Percentiles rank a stretch among this genome's conserved stretches.
These are phyloP conservation scores for Amanita muscaria DNA, from an alignment of 768 basidiomycete genomes.

Conservation along the genomic window DNA sequence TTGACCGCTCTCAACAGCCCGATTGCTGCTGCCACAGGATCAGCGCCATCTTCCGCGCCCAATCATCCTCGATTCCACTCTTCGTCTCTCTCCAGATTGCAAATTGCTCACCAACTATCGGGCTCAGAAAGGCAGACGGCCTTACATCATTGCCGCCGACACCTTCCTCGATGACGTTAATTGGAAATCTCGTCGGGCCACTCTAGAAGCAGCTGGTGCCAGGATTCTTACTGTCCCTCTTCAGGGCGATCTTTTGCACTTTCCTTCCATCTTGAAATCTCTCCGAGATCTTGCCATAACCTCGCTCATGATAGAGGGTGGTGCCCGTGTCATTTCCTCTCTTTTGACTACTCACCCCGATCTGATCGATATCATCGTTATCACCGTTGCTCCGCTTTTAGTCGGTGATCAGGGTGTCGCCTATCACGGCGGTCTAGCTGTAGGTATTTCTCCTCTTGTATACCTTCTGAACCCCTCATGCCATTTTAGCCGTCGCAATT, in stretches of 20 bases:
- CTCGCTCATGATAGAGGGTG: conserved; percentile 95
- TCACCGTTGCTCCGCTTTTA: conserved; percentile 82
- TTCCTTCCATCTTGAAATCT: conserved; percentile 40
- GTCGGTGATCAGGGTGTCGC: conserved; percentile 68
- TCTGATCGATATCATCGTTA: conserved; percentile 62
- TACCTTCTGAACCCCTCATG: too few species aligned
- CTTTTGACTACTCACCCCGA: conserved; percentile 37
- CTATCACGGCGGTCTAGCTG: conserved; percentile 29
- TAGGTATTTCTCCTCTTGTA: too few species aligned
- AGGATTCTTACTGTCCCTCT: conserved; percentile 32
- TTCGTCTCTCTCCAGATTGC: conserved; percentile 58
- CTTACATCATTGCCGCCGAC: conserved; percentile 59
- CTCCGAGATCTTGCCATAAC: conserved; percentile 50
- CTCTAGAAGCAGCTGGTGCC: conserved; percentile 60
- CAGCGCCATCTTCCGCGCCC: conserved; percentile 61
- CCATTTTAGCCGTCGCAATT: conserved; percentile 10
- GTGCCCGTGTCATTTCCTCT: conserved; percentile 70
- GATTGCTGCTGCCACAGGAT: conserved; percentile 40
- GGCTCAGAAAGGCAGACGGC: conserved; percentile 50
- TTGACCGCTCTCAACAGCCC: conserved; percentile 29
- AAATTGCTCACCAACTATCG: conserved; percentile 63
- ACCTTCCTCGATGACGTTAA: conserved; percentile 12
- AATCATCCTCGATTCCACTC: conserved; percentile 69
- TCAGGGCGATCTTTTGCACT: conserved; percentile 23
- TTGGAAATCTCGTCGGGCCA: conserved; percentile 27